Conservation (phyloP, 768 basidiomycete genomes). For the Hericium alpestre region DNA sequence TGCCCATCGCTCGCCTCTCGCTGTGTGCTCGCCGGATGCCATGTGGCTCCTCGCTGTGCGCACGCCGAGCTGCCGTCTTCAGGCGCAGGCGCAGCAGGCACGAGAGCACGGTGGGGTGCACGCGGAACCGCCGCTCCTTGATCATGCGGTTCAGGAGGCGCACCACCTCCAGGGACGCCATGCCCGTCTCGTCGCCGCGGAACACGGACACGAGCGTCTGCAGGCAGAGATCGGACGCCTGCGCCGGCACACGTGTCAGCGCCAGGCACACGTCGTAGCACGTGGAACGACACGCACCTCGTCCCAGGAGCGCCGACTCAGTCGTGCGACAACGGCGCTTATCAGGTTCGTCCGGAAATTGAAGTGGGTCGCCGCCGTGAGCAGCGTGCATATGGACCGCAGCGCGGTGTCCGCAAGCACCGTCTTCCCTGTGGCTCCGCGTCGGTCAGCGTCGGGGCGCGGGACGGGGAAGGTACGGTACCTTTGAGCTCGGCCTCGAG, state of each 20-base stretch:
- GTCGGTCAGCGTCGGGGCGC: neutral
- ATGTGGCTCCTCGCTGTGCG: slow-evolving; percentile 20
- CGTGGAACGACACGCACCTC: slow-evolving; percentile 38
- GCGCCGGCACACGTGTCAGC: neutral
- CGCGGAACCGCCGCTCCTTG: slow-evolving; percentile 83
- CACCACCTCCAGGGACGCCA: slow-evolving; percentile 77
- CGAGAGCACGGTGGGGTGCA: slow-evolving; percentile 81
- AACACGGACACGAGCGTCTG: slow-evolving; percentile 76
- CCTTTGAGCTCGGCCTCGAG: slow-evolving; percentile 86
- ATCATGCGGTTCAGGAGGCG: slow-evolving; percentile 91
- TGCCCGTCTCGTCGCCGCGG: slow-evolving; percentile 69
- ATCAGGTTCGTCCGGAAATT: slow-evolving; percentile 93
- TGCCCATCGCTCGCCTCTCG: too few species aligned
- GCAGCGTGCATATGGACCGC: slow-evolving; percentile 79
- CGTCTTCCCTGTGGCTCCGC: slow-evolving; percentile 38
- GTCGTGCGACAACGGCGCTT: slow-evolving; percentile 68
- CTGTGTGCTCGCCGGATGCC: too few species aligned
- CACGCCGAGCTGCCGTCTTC: slow-evolving; percentile 72
- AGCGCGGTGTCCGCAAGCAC: slow-evolving; percentile 61
- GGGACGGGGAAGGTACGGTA: slow-evolving; percentile 19
- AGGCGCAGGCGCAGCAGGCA: slow-evolving; percentile 80
- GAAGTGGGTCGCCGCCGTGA: slow-evolving; percentile 84
- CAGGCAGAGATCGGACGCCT: slow-evolving; percentile 84
- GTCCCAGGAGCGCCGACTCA: slow-evolving; percentile 87
- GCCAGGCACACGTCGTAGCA: neutral